Evolutionary conservation across 2,329 filamentous ascomycete species (phyloP).

Genomic region (Biscogniauxia mediterranea): DNA sequence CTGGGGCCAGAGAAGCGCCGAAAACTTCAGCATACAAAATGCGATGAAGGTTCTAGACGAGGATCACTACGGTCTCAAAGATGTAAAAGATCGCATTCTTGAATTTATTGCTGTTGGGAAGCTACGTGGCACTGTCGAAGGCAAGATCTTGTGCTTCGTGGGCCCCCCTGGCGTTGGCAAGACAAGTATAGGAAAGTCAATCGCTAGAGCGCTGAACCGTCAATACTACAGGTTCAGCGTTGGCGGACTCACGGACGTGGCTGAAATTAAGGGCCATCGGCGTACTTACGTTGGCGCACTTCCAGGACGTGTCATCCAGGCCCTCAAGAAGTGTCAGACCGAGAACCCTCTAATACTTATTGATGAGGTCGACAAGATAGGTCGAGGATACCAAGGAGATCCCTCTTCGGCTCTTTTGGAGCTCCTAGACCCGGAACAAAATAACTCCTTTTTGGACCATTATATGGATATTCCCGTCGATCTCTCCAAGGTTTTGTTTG

Average conservation of each 20-base stretch:
- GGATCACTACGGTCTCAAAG: constrained; percentile 94
- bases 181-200: constrained; percentile 98
- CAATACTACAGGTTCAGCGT: constrained; percentile 99
- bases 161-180: constrained; percentile 97
- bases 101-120: constrained; percentile 99
- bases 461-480: constrained; percentile 99
- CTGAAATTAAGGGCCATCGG: constrained; percentile 97
- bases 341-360: constrained; percentile 97
- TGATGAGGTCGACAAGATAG: constrained; percentile 98
- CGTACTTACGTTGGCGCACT: constrained; percentile 95
- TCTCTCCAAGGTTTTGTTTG: constrained; percentile 94
- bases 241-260: constrained; percentile 92
- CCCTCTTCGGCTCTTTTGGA: constrained; percentile 92
- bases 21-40: constrained; percentile 94
- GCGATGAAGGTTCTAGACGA: constrained; percentile 89
- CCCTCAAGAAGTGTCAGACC: constrained; percentile 97
- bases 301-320: constrained; percentile 95
- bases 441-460: constrained; percentile 94
- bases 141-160: constrained; percentile 97
- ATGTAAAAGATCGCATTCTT: constrained; percentile 96
- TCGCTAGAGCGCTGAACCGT: constrained; percentile 88
- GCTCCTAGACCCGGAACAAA: constrained; percentile 93
- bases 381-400: constrained; percentile 92
- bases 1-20: constrained; percentile 91
- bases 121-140: constrained; percentile 92